Base-by-base conservation (phyloP, 2,329 filamentous ascomycete species). In the Xylaria hypoxylon region DNA sequence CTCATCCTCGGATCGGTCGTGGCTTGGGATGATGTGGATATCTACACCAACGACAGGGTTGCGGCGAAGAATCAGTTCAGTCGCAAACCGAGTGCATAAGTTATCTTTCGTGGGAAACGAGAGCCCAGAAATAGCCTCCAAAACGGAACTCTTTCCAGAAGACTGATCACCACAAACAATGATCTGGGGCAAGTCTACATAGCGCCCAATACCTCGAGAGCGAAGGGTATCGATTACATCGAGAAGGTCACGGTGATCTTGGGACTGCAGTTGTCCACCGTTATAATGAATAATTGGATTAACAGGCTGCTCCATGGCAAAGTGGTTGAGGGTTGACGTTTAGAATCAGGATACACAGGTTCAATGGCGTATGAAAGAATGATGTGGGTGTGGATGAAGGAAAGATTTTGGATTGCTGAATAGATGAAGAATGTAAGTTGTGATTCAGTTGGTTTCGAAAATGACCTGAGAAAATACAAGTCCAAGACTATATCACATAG, bases 51-150 rank as follows among this genome's bases (percentile, higher is more conserved):
- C 24, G n/a, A 10, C 44, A 5, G 74, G 10, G 28, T 17, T 77
- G 1, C 82, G 81, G 10, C 50, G 57, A 47, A 65, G 44, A 38
- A 56, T 61, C 19, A 90, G 77, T 72, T 91, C 86, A 0, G 87
- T 91, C 0, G 87, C 83, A 69, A 90, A 90, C 0, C 86, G 81
- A 0, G 89, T 90, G 75, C 88, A 90, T 0, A 89, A 72, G 38
- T 81, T 84, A 59, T 86, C 84, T 5, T 87, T 85, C 2, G 80
- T 79, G 68, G n/a, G n/a, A n/a, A n/a, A n/a, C n/a, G n/a, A n/a
- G n/a, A n/a, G n/a, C n/a, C n/a, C n/a, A n/a, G n/a, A n/a, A n/a
- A n/a, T n/a, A n/a, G n/a, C n/a, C n/a, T n/a, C n/a, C n/a, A n/a
- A n/a, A n/a, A n/a, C n/a, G n/a, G n/a, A n/a, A n/a, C n/a, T n/a